Base-by-base conservation (phyloP, 176 grass and related monocot genomes). In the Oryza brachyantha region DNA sequence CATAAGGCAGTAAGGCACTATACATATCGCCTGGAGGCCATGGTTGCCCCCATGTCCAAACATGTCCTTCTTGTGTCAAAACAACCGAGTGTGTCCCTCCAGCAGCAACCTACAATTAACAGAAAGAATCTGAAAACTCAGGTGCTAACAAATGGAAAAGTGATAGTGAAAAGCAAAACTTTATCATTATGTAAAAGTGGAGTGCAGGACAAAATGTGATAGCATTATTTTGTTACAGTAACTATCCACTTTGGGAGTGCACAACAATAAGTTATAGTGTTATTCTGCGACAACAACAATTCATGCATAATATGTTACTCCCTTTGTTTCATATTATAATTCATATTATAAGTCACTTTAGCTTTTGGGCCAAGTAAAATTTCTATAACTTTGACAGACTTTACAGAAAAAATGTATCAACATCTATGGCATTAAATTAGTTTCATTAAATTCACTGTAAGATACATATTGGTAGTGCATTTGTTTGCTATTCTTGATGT, bases 1-100 rank as follows among this genome's bases (percentile, higher is more conserved):
- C 31, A 46, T 69, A 81, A 76, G 45, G 59, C 59, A 59, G 7
- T 57, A 21, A 50, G 67, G 66, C 38, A 10, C 61, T 68, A 64
- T 94, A 99, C 96, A 99, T 99, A 80, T 99, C 96, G 16, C 96
- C 96, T 29, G 92, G 96, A 64, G 96, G 92, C 92, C 96, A 99
- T 66, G 96, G 96, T 85, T 99, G 96, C 2, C 96, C 96, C 96
- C 96, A 95, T 61, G 92, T 93, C 96, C 96, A 99, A 66, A 95
- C 92, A 21, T 95, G 83, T 36, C 92, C 96, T 81, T 99, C 92
- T 84, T 89, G 90, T 58, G 96, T 99, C 74, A 99, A 84, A 72
- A 91, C 96, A 24, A 99, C 90, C 2, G 96, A 93, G 64, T 99
- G 96, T 70, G 96, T 99, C 42, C 96, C 96, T 82, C 96, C 96